Evolutionary conservation across 1,139 yeast genomes (phyloP), one percentile per base, ranked within the genome.

Genomic region (Sugiyamaella paludigena): DNA sequence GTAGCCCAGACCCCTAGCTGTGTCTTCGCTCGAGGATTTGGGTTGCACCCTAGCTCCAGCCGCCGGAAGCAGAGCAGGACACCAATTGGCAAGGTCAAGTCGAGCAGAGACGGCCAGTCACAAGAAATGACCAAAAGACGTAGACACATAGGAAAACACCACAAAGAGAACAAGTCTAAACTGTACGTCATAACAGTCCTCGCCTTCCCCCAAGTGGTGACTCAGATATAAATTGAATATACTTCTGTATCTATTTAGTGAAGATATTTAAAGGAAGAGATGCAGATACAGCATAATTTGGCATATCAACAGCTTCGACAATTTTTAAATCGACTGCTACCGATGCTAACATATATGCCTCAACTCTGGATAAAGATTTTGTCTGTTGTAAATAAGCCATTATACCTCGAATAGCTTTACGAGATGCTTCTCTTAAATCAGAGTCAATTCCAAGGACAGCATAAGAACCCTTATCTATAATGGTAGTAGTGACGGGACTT

Each of bases 271-370:
- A 41, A 12, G 54, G 52, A 30, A 51, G 40, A 26, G 47, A 33
- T 15, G 52, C 51, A 7, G 50, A 27, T 12, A 51, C 54, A 11
- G 51, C 54, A 32, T 51, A 48, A 38, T 51, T 51, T 34, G 54
- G 54, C 48, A 48, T 40, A 30, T 51, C 54, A 16, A 51, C 54
- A 16, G 49, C 49, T 39, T 51, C 54, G 7, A 47, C 54, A 11
- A 51, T 51, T 42, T 48, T 49, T 10, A 51, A 37, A 35, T 51
- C 54, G 6, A 50, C 51, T 6, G 50, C 46, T n/a, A 51, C 54
- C 10, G 54, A 51, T 30, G 49, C 39, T 19, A 51, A 44, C 46
- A 47, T 48, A 39, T 51, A 51, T n/a, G 54, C 52, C 19, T 51
- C 54, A 10, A 40, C 45, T 38, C 43, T 31, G 36, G 54, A 35